Base-by-base conservation (phyloP, 495 filamentous ascomycete species). In the Talaromyces thailandensis region DNA sequence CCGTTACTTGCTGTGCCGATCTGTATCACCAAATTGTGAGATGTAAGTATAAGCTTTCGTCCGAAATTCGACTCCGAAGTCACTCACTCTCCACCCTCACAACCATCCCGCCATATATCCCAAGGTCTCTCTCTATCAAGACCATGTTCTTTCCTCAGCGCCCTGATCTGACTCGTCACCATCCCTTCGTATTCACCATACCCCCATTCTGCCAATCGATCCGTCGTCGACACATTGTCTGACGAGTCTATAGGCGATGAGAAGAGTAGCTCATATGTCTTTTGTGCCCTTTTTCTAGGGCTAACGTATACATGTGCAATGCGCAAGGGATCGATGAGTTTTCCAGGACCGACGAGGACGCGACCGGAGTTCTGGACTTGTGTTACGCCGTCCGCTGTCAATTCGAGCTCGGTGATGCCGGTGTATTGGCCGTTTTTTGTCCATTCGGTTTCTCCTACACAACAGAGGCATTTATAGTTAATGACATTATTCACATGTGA, bases 161-260 rank as follows among this genome's bases (percentile, higher is more conserved):
- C 74, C 16, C 83, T 69, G 65, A 96, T 96, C 67, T 88, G 73
- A 5, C 80, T 70, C 6, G 79, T 84, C 25, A 86, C 84, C 64
- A 92, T 76, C 6, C 92, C 92, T 69, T 96, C 92, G 67, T 96
- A 96, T 65, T 84, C 78, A 21, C 92, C 92, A 66, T 96, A 96
- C 64, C 88, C 87, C 92, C 92, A 96, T 68, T 96, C 92, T 1
- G 86, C 79, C 29, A 96, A 80, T 28, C 86, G 78, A 52, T 89
- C 83, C 0, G 86, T 89, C 31, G 85, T 75, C 56, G 81, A 73
- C 14, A 92, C 79, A 48, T 35, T 35, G 1, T 35, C 55, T 35
- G 55, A 50, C 14, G 58, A 23, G 21, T 58, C 71, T 43, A 71
- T 60, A 21, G 71, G 56, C 6, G n/a, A 26, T 23, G 72, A 76